phyloP scores from a whole-genome alignment of 202 grass and related monocot genomes.

The Hordeum pubiflorum region DNA sequence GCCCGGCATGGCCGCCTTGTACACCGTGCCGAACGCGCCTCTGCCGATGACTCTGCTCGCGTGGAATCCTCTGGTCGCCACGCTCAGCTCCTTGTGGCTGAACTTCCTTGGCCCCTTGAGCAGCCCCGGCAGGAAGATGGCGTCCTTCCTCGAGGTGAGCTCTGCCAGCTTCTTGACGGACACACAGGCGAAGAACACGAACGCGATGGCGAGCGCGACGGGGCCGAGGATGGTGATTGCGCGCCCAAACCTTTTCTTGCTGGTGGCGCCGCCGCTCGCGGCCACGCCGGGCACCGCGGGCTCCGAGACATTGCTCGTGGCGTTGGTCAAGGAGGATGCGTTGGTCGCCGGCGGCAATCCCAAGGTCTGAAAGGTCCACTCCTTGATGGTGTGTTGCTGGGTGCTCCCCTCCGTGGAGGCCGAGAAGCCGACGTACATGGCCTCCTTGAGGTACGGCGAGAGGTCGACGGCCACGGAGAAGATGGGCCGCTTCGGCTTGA shows the following conservation, averaged over 20 bases:
- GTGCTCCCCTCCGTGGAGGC: conserved; percentile 84
- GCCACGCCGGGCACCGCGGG: background rate
- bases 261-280: background rate
- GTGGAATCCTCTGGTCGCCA: conserved; percentile 64
- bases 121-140: conserved; percentile 29
- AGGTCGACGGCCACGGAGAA: conserved; percentile 45
- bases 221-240: conserved; percentile 54
- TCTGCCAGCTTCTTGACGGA: conserved; percentile 46
- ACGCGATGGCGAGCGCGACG: conserved; percentile 36
- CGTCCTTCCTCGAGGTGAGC: conserved; percentile 27
- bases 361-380: conserved; percentile 63
- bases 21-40: conserved; percentile 84
- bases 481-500: conserved; percentile 43
- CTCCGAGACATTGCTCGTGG: background rate
- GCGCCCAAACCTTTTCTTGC: conserved; percentile 40
- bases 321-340: background rate
- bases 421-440: conserved; percentile 89
- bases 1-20: conserved; percentile 52
- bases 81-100: conserved; percentile 71
- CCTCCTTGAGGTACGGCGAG: conserved; percentile 35
- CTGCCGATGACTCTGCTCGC: conserved; percentile 61
- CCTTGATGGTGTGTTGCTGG: conserved; percentile 61
- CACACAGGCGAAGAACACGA: conserved; percentile 58
- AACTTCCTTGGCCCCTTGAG: conserved; percentile 84
- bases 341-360: conserved; percentile 24